Evolutionary conservation across 495 filamentous ascomycete species (phyloP).

Genomic region (Neurospora sp.): DNA sequence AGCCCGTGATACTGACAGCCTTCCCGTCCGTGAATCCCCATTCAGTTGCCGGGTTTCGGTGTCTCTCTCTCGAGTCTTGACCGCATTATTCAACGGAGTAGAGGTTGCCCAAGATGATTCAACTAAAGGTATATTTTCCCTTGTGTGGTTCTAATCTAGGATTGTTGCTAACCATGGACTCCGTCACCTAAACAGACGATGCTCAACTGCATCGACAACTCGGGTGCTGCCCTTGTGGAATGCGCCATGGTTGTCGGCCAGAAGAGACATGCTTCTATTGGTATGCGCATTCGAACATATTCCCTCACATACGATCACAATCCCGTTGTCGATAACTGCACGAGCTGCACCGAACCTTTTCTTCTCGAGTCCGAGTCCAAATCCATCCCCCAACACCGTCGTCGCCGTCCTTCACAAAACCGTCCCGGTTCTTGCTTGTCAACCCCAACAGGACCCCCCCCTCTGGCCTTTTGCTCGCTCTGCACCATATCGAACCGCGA

Average conservation of each 20-base stretch:
- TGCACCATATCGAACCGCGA: no score
- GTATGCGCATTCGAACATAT: slow-evolving; percentile 39
- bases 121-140: slow-evolving; percentile 69
- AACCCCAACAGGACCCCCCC: no score
- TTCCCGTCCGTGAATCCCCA: not conserved
- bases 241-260: slow-evolving; percentile 87
- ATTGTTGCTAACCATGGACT: slow-evolving; percentile 5
- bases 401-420: no score
- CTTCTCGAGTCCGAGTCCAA: no score
- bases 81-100: not conserved
- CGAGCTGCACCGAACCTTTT: not conserved
- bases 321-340: no score
- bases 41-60: not conserved
- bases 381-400: no score
- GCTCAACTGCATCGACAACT: slow-evolving; percentile 99
- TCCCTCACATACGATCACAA: no score
- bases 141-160: no score
- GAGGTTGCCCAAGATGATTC: slow-evolving; percentile 67
- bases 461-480: no score
- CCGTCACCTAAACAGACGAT: slow-evolving; percentile 56
- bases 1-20: no score
- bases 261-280: slow-evolving; percentile 82
- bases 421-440: no score
- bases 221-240: slow-evolving; percentile 94
- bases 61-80: not conserved